phyloP scores from a whole-genome alignment of 2,329 filamentous ascomycete genomes.

The Delphinella strobiligena region DNA sequence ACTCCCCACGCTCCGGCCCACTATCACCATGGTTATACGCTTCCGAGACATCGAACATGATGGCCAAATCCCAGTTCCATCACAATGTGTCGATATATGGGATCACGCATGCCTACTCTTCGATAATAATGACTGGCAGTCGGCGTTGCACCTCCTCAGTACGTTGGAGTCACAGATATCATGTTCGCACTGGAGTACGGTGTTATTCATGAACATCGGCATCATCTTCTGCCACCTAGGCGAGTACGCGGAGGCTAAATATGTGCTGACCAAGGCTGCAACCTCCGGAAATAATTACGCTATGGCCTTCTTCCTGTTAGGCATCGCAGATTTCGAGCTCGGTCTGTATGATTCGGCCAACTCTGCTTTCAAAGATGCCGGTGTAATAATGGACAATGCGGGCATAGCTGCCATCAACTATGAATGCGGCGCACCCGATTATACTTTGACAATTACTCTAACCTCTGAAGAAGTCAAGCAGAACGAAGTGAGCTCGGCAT shows the following conservation, averaged over 20 bases:
- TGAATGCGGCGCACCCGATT: not conserved
- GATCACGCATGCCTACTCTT: conserved; percentile 21
- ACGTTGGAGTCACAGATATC: conserved; percentile 13
- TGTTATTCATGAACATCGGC: conserved; percentile 18
- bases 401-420: not conserved
- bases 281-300: not conserved
- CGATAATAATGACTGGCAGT: conserved; percentile 20
- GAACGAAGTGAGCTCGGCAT: conserved; percentile 1
- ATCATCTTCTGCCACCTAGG: conserved; percentile 19
- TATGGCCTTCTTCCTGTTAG: conserved; percentile 18
- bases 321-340: conserved; percentile 16
- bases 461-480: not conserved
- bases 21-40: too few relatives aligned
- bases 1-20: too few relatives aligned
- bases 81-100: conserved; percentile 17
- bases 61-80: too few relatives aligned
- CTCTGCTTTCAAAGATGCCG: conserved; percentile 6
- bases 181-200: conserved; percentile 9
- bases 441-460: not conserved
- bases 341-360: conserved; percentile 6
- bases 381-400: conserved; percentile 1
- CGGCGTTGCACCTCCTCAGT: conserved; percentile 17
- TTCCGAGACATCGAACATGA: too few relatives aligned
- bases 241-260: conserved; percentile 15
- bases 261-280: conserved; percentile 13